Evolutionary conservation across 768 basidiomycete species (phyloP), one percentile per base, ranked within the genome.

Genomic region (Leccinum broughii): DNA sequence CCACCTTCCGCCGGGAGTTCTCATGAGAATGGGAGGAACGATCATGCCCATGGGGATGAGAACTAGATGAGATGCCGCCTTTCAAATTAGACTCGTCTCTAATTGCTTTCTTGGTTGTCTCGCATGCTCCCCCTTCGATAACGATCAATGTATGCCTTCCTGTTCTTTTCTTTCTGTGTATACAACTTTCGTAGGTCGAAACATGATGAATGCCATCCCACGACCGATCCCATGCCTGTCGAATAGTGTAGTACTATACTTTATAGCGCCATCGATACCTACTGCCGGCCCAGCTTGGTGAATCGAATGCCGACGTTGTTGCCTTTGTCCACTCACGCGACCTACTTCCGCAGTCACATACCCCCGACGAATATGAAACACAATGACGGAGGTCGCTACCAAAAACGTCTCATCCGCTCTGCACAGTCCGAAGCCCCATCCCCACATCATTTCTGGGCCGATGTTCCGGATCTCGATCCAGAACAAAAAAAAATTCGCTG

Each of bases 1-100:
- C 76, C 77, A 17, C 73, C 76, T 39, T 75, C 78, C 13, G 68
- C 70, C 3, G 76, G 73, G 28, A 70, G 66, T 20, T 55, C 74
- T 13, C 68, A 72, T 26, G 74, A 75, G 48, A 64, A 61, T 13
- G 73, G 61, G 48, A 71, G 72, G 63, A 62, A 57, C 14, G 70
- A 71, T 32, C 70, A 71, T 46, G 44, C 44, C 8, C 44, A 46
- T 56, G 66, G 64, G 48, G 74, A 74, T 32, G 72, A 73, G 51
- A 70, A 74, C 56, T 73, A 75, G 72, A 68, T 54, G 65, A 64
- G 65, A 63, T 63, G 58, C 57, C 7, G 5, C 30, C 8, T 46
- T 70, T 62, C 35, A 35, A 59, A 55, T 17, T 37, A 53, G 63
- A 60, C 62, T 56, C 49, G 54, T 62, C 60, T 66, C 65, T 59